Conservation (phyloP, 1,139 yeast genomes). For the Kodamaea ohmeri region DNA sequence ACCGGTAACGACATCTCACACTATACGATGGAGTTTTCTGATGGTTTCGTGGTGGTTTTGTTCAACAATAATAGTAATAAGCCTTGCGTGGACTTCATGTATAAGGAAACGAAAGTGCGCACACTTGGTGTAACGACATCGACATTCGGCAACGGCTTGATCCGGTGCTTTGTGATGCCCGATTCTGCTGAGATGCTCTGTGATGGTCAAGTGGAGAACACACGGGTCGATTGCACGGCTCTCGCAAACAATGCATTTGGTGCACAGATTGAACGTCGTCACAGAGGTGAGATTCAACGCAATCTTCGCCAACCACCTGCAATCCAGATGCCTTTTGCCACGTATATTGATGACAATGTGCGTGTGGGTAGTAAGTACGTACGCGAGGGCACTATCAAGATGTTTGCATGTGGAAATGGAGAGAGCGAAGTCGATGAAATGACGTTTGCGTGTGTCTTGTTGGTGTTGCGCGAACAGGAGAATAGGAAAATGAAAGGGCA, state of each 20-base stretch:
- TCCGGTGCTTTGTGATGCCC: slow-evolving; percentile 28
- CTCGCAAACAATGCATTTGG: slow-evolving; percentile 10
- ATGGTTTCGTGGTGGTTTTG: slow-evolving; percentile 19
- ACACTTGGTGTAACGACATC: slow-evolving; percentile 37
- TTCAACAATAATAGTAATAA: slow-evolving; percentile 33
- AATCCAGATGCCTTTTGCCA: slow-evolving; percentile 32
- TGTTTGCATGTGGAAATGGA: slow-evolving; percentile 18
- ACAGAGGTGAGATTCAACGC: slow-evolving; percentile 14
- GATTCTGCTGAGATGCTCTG: slow-evolving; percentile 22
- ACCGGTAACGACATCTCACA: slow-evolving; percentile 35
- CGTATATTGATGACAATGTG: slow-evolving; percentile 30
- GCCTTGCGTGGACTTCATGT: slow-evolving; percentile 36
- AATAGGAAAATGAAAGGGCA: slow-evolving; percentile 37
- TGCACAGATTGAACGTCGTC: slow-evolving; percentile 14
- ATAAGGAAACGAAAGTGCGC: slow-evolving; percentile 31
- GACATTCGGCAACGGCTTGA: slow-evolving; percentile 36
- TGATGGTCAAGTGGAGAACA: slow-evolving; percentile 20
- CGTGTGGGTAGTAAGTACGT: slow-evolving; percentile 23
- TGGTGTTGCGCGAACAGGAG: slow-evolving; percentile 41
- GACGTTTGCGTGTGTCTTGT: slow-evolving; percentile 29
- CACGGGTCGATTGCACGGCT: slow-evolving; percentile 4
- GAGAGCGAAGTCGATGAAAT: slow-evolving; percentile 23
- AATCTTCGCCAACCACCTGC: slow-evolving; percentile 18
- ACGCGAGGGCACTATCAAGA: slow-evolving; percentile 30
- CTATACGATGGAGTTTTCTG: slow-evolving; percentile 28